Base-by-base conservation (phyloP, 805 yeast genomes). In the Sungouiozyma ichnusensis region DNA sequence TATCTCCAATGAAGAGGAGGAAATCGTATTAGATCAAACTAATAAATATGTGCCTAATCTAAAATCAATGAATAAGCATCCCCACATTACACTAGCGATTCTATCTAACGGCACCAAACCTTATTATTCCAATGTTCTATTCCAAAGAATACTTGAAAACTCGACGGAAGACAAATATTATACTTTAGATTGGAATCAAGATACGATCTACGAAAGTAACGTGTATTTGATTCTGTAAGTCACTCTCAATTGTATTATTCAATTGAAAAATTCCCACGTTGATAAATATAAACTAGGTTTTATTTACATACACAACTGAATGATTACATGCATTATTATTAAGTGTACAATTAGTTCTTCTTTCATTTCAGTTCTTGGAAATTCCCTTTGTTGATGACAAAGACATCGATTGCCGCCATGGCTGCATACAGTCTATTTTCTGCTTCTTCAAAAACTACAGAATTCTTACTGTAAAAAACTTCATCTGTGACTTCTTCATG, bases 351-450 rank as follows among this genome's bases (percentile, higher is more conserved):
- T 35, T 41, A 24, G 9, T 6, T 11, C 11, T 24, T 24, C 11
- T 6, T 24, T 11, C 11, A 24, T 41, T 48, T 46, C 16, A 48
- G 34, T 33, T 51, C 45, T 20, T 49, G 44, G 46, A 71, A 75
- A 45, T 77, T 70, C 39, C 95, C 95, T 61, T 83, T 81, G 65
- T 86, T 84, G 39, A 82, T 72, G 5, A 92, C 95, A 61, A 90
- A 86, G 0, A 82, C 87, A 52, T 92, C 97, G 36, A 92, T 69
- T 1, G 79, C 95, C 11, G 97, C 88, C 68, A 92, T 84, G 20
- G 97, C 97, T 37, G 98, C 95, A 59, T 92, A 92, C 18, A 92
- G 66, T 63, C 98, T 75, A 67, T 92, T 92, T 67, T 92, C 98
- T 37, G 95, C 98, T 68, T 92, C 97, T 52, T 79, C 81, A 64